Evolutionary conservation across 2,329 filamentous ascomycete species (phyloP).

Genomic region (Fusarium nurragi): DNA sequence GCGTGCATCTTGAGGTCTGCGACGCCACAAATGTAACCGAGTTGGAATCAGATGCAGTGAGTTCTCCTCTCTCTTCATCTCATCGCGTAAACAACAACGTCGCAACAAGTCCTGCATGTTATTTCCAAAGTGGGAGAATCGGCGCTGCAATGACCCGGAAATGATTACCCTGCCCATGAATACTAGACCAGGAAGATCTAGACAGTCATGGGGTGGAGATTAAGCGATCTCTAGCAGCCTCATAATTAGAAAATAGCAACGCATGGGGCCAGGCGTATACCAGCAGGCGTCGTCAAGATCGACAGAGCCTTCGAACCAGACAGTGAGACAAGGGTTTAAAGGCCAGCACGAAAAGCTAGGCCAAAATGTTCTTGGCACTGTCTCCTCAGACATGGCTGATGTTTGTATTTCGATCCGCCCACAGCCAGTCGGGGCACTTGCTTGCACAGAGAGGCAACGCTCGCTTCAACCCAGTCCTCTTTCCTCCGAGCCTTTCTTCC

Average conservation of each 20-base stretch:
- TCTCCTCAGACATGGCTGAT: background rate
- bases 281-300: background rate
- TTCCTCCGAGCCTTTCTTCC: background rate
- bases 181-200: background rate
- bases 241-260: background rate
- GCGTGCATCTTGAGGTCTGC: background rate
- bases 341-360: background rate
- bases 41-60: background rate
- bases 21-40: background rate
- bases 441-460: background rate
- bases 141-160: background rate
- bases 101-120: background rate
- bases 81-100: background rate
- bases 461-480: background rate
- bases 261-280: too few species aligned
- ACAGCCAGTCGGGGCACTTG: background rate
- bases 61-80: background rate
- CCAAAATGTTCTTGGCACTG: background rate
- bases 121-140: background rate
- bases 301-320: background rate
- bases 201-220: background rate
- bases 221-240: background rate
- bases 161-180: background rate
- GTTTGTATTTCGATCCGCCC: background rate
- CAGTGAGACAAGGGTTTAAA: background rate